A percentile compares a stretch with the other conserved stretches of the same genome.
phyloP scores from a whole-genome alignment of 1,284 basidiomycete genomes.

The Fomitopsis palustris region DNA sequence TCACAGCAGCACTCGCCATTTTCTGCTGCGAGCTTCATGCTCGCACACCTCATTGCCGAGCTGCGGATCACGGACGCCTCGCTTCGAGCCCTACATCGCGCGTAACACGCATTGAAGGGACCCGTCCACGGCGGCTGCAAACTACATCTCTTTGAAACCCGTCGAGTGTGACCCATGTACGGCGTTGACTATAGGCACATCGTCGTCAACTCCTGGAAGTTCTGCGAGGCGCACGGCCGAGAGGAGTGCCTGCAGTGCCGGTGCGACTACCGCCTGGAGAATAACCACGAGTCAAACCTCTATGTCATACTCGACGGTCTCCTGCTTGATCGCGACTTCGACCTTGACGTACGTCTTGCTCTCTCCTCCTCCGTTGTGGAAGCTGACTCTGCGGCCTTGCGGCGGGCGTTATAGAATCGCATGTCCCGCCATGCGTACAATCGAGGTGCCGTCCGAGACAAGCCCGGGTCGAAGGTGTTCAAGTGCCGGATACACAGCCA shows the following conservation, averaged over 20 bases:
- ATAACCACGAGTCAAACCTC: conserved; percentile 1
- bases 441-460: conserved; percentile 1
- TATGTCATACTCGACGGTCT: not conserved
- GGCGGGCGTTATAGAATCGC: not conserved
- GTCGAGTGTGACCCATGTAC: not conserved
- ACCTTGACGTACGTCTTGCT: conserved; percentile 1
- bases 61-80: too few species aligned
- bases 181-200: not conserved
- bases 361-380: too few species aligned
- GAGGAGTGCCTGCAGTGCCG: conserved; percentile 5
- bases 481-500: conserved; percentile 5
- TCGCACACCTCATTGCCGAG: too few species aligned
- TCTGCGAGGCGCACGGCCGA: conserved; percentile 7
- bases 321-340: not conserved
- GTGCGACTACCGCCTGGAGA: conserved; percentile 6
- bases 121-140: too few species aligned
- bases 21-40: too few species aligned
- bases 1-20: too few species aligned
- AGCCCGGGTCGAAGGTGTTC: conserved; percentile 2
- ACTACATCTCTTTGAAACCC: not conserved
- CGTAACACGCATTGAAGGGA: too few species aligned
- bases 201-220: conserved; percentile 6
- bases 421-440: conserved; percentile 4
- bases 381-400: not conserved
- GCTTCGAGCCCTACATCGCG: too few species aligned